These are phyloP conservation scores for Daucus carota DNA, from an alignment of 129 eudicot species.

Conservation along the genomic window DH1_v3.0 NC_030384.2:47537501-47538000, in stretches of 20 bases:
- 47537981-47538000: background rate
- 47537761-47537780: background rate
- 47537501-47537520: background rate
- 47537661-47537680: background rate
- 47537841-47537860: slow-evolving; percentile 18
- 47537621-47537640: slow-evolving; percentile 61
- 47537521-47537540: slow-evolving; percentile 58
- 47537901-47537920: slow-evolving; percentile 35
- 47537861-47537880: slow-evolving; percentile 23
- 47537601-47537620: slow-evolving; percentile 68
- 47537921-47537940: slow-evolving; percentile 22
- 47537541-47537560: slow-evolving; percentile 86
- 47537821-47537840: slow-evolving; percentile 64
- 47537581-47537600: slow-evolving; percentile 97
- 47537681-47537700: background rate
- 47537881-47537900: slow-evolving; percentile 59
- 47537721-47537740: background rate
- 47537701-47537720: background rate
- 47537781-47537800: slow-evolving; percentile 44
- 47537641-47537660: slow-evolving; percentile 58
- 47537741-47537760: background rate
- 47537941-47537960: slow-evolving; percentile 14
- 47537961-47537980: slow-evolving; percentile 7
- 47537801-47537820: slow-evolving; percentile 85
- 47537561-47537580: slow-evolving; percentile 96